phyloP scores from a whole-genome alignment of 805 yeast genomes.

The Yamadazyma tumulicola region DNA sequence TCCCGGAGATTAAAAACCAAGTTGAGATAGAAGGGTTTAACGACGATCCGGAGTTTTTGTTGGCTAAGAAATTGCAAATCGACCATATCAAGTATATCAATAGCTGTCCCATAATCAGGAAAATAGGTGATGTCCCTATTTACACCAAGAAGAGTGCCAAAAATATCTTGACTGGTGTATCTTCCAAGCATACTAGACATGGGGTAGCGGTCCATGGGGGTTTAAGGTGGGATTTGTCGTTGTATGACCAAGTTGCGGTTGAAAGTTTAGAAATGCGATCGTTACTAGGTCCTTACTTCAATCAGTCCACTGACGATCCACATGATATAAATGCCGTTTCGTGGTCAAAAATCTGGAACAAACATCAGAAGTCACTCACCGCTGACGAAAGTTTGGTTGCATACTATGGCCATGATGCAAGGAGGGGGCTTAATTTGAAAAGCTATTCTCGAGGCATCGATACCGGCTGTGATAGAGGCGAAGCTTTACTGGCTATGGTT shows the following conservation, averaged over 20 bases:
- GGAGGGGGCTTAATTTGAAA: constrained; percentile 63
- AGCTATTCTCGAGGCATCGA: constrained; percentile 78
- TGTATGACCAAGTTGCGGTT: constrained; percentile 57
- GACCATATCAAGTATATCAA: constrained; percentile 60
- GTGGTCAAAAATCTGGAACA: constrained; percentile 60
- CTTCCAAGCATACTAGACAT: constrained; percentile 7
- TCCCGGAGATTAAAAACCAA: constrained; percentile 23
- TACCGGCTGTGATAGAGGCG: constrained; percentile 77
- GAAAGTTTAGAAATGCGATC: constrained; percentile 70
- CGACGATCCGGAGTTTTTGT: constrained; percentile 34
- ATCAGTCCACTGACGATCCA: constrained; percentile 50
- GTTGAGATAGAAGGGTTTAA: constrained; percentile 19
- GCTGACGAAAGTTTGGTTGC: constrained; percentile 38
- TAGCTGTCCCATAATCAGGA: constrained; percentile 60
- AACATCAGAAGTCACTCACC: constrained; percentile 35
- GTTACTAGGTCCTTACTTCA: constrained; percentile 62
- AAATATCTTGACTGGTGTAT: constrained; percentile 21
- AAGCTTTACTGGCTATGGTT: constrained; percentile 59
- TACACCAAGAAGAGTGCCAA: constrained; percentile 21
- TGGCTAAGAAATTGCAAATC: constrained; percentile 55
- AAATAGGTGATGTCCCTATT: constrained; percentile 58
- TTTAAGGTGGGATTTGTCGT: constrained; percentile 58
- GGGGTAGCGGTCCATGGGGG: constrained; percentile 83
- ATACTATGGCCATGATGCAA: constrained; percentile 88
- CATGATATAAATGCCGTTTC: constrained; percentile 32